A percentile compares a stretch with the other conserved stretches of the same genome.
Evolutionary conservation across 805 yeast species (phyloP).

Genomic region (Metschnikowia shivogae): DNA sequence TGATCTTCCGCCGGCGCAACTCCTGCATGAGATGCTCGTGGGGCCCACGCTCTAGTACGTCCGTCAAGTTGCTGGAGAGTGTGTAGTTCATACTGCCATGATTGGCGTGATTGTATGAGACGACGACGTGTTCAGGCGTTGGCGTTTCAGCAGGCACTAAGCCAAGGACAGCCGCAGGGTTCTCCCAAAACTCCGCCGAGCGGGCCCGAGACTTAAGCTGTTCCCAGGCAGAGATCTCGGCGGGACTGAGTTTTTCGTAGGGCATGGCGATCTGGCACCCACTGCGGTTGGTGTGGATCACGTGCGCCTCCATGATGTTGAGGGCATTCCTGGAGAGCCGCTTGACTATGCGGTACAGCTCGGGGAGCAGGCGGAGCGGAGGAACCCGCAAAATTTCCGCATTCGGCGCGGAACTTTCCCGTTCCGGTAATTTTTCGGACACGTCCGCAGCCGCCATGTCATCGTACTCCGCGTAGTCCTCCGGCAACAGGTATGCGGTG

Average conservation of each 20-base stretch:
- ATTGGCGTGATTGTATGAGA: background rate
- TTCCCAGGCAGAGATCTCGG: background rate
- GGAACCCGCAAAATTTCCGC: no score
- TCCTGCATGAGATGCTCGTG: conserved; percentile 1
- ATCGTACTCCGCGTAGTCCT: background rate
- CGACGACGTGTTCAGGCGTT: background rate
- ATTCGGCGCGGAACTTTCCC: background rate
- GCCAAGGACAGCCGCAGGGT: background rate
- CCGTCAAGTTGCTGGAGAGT: background rate
- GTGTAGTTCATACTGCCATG: background rate
- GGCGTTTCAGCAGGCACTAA: background rate
- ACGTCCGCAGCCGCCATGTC: background rate
- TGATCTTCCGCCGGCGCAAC: background rate
- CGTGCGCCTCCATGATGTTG: conserved; percentile 12
- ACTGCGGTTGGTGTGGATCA: conserved; percentile 5
- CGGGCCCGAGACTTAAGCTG: background rate
- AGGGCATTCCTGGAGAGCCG: conserved; percentile 9
- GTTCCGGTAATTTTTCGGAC: background rate
- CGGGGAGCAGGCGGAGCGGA: conserved; percentile 9
- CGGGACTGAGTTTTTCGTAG: background rate
- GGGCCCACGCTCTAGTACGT: background rate
- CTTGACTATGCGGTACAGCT: conserved; percentile 15
- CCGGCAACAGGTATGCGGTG: conserved; percentile 6
- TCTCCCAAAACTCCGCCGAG: background rate
- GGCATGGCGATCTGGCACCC: conserved; percentile 1